Conservation (phyloP, 148 eudicot genomes). For the Pharnaceum exiguum region DNA sequence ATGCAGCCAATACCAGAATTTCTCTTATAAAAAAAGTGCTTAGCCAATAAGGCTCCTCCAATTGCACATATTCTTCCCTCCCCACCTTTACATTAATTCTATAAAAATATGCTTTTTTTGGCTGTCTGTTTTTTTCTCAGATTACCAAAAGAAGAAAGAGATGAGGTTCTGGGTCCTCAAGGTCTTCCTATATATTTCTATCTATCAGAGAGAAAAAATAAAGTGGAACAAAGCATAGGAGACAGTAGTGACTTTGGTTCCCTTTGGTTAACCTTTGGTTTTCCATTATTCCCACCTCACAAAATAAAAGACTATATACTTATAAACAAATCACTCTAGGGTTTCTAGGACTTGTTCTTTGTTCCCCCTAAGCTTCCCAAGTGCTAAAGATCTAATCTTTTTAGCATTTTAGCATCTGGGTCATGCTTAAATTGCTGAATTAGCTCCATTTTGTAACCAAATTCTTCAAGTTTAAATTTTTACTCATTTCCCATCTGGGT, state of each 20-base stretch:
- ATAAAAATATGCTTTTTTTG: constrained; percentile 24
- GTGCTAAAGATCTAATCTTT: constrained; percentile 15
- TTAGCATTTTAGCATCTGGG: constrained; percentile 14
- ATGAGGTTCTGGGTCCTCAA: constrained; percentile 32
- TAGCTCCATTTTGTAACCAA: neutral
- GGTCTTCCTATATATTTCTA: constrained; percentile 10
- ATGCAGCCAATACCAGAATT: neutral
- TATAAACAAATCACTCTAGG: constrained; percentile 10
- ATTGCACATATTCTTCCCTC: constrained; percentile 5
- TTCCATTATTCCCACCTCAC: constrained; percentile 13
- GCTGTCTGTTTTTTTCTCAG: constrained; percentile 18
- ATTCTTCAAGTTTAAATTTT: neutral
- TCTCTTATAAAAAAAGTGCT: neutral
- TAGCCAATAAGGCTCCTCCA: constrained; percentile 12
- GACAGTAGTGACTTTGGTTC: constrained; percentile 13
- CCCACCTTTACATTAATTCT: neutral
- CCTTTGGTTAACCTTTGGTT: neutral
- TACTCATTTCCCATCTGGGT: neutral
- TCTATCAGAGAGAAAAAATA: constrained; percentile 7
- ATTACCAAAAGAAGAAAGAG: constrained; percentile 54
- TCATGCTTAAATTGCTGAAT: constrained; percentile 12
- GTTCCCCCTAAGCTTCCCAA: constrained; percentile 6
- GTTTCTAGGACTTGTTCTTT: constrained; percentile 12
- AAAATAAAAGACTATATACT: neutral
- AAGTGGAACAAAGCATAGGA: constrained; percentile 3